Conservation (phyloP, 805 yeast genomes). For the Komagataella populi region DNA sequence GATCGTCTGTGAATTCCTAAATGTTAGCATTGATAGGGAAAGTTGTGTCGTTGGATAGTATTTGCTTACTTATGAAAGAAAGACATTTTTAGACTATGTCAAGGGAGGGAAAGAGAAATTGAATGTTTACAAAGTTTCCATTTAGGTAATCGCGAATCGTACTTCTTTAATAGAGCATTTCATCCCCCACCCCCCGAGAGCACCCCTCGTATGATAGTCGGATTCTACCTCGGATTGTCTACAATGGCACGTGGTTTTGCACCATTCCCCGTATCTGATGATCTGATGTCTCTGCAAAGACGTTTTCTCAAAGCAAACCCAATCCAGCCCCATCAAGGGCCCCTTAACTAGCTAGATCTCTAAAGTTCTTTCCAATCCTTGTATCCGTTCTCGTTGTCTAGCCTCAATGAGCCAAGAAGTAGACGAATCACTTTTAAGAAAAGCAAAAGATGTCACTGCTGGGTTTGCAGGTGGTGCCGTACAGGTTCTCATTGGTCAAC, state of each 20-base stretch:
- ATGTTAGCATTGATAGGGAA: background rate
- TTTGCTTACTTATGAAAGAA: slow-evolving; percentile 7
- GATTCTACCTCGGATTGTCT: background rate
- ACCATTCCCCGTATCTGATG: background rate
- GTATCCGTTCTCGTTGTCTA: background rate
- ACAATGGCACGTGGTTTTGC: background rate
- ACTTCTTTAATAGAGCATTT: background rate
- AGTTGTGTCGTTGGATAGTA: background rate
- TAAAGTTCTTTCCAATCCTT: background rate
- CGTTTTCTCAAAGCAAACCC: background rate
- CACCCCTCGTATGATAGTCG: background rate
- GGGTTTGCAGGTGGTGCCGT: slow-evolving; percentile 44
- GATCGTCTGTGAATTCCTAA: slow-evolving; percentile 10
- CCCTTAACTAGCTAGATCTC: background rate
- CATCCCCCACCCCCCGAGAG: background rate
- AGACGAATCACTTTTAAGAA: slow-evolving; percentile 25
- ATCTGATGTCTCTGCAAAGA: background rate
- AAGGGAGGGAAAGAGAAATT: background rate
- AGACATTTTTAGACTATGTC: slow-evolving; percentile 4
- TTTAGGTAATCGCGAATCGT: background rate
- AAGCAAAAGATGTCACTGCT: slow-evolving; percentile 38
- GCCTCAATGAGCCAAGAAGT: slow-evolving; percentile 4
- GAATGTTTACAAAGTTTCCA: slow-evolving; percentile 1
- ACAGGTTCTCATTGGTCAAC: slow-evolving; percentile 47
- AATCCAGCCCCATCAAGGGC: background rate